Percentiles rank a stretch among this genome's conserved stretches.
phyloP scores from a whole-genome alignment of 2,329 filamentous ascomycete genomes.

The Akanthomyces lecanii region DNA sequence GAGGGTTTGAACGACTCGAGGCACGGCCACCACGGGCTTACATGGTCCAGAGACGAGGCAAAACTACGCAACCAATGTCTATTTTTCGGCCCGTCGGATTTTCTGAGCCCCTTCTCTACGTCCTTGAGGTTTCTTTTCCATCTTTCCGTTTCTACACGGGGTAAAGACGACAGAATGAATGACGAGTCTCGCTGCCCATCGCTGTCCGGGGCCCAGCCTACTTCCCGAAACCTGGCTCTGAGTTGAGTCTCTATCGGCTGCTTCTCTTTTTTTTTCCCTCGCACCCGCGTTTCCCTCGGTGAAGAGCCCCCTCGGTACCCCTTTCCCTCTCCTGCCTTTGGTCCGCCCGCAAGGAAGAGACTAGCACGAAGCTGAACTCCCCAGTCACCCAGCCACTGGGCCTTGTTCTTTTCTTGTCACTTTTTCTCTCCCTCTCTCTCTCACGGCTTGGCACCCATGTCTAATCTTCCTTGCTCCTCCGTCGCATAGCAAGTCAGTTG shows the following conservation, averaged over 20 bases:
- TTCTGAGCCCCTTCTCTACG: background rate
- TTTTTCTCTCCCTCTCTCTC: background rate
- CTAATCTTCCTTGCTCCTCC: background rate
- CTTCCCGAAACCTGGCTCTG: background rate
- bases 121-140: background rate
- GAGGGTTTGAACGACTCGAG: background rate
- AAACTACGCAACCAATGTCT: background rate
- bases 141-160: background rate
- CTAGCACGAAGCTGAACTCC: constrained; percentile 6
- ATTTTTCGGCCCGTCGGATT: too few species aligned
- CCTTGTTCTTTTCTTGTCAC: background rate
- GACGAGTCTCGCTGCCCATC: constrained; percentile 4
- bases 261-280: too few species aligned
- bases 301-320: background rate
- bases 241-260: background rate
- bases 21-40: background rate
- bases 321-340: background rate
- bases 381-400: background rate
- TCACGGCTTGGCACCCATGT: background rate
- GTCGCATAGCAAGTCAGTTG: background rate
- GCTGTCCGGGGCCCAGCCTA: background rate
- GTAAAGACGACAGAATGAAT: background rate
- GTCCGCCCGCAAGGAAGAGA: background rate
- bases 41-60: background rate
- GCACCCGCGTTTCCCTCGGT: background rate